Percentiles rank a stretch among this genome's conserved stretches.
These are phyloP conservation scores for Ceriops decandra DNA, from an alignment of 345 rosid genomes.

Conservation along the genomic window DNA sequence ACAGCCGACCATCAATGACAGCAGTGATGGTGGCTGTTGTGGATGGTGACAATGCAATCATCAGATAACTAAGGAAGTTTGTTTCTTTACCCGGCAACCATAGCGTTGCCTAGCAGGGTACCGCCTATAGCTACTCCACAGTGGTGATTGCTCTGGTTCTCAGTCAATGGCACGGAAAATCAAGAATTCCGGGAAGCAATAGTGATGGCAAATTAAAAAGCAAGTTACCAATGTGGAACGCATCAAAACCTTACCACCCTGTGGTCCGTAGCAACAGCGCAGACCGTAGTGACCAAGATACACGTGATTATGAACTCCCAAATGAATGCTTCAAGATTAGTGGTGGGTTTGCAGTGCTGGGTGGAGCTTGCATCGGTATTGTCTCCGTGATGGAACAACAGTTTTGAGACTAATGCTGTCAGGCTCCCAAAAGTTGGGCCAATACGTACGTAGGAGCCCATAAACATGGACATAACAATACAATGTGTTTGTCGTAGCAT, in stretches of 20 bases:
- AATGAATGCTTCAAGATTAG: slow-evolving; percentile 43
- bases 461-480: neutral
- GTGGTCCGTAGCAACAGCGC: slow-evolving; percentile 42
- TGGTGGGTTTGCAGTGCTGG: slow-evolving; percentile 32
- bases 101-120: slow-evolving; percentile 32
- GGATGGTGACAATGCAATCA: too few relatives aligned
- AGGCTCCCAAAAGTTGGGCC: slow-evolving; percentile 42
- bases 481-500: neutral
- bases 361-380: slow-evolving; percentile 26
- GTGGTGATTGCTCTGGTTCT: slow-evolving; percentile 30
- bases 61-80: too few relatives aligned
- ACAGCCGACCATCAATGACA: too few relatives aligned
- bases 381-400: slow-evolving; percentile 25
- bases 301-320: slow-evolving; percentile 52
- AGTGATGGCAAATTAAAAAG: too few relatives aligned
- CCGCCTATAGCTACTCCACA: slow-evolving; percentile 41
- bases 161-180: neutral
- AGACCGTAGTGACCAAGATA: slow-evolving; percentile 35
- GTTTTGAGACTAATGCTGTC: slow-evolving; percentile 34
- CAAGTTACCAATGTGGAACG: neutral
- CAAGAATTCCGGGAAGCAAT: neutral
- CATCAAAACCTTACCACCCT: slow-evolving; percentile 34
- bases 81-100: too few relatives aligned
- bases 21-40: too few relatives aligned
- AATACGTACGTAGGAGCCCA: slow-evolving; percentile 41